phyloP scores from a whole-genome alignment of 768 basidiomycete genomes.

The Chalciporus piperatus region DNA sequence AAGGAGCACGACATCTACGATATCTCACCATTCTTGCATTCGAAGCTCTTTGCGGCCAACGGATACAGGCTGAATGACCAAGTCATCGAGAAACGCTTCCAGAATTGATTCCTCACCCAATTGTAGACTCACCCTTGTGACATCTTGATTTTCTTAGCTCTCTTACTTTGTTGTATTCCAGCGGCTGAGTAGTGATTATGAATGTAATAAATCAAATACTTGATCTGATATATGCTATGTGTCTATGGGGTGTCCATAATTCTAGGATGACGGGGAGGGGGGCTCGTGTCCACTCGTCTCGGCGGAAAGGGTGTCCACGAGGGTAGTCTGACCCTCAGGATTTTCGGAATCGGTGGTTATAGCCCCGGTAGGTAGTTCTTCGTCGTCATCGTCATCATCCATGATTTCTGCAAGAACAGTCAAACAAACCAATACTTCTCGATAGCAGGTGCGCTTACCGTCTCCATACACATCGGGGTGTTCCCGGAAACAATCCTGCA shows the following conservation, averaged over 20 bases:
- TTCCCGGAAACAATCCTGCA: slow-evolving; percentile 97
- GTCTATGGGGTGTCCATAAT: slow-evolving; percentile 19
- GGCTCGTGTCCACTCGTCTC: slow-evolving; percentile 9
- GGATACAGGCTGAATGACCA: slow-evolving; percentile 74
- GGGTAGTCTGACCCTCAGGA: slow-evolving; percentile 3
- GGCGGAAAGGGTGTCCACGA: slow-evolving; percentile 3
- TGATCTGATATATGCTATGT: slow-evolving; percentile 16
- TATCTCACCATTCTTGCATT: slow-evolving; percentile 77
- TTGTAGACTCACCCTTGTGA: slow-evolving; percentile 1
- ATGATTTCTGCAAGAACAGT: slow-evolving; percentile 52
- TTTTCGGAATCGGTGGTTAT: slow-evolving; percentile 3
- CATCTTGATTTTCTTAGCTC: slow-evolving; percentile 5
- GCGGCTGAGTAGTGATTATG: slow-evolving; percentile 31
- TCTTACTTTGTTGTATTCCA: slow-evolving; percentile 18
- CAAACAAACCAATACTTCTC: slow-evolving; percentile 1
- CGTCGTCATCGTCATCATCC: slow-evolving; percentile 64
- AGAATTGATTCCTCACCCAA: slow-evolving; percentile 24
- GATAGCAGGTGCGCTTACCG: slow-evolving; percentile 49
- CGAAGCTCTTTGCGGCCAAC: slow-evolving; percentile 81
- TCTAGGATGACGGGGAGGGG: slow-evolving; percentile 17
- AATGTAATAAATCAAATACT: slow-evolving; percentile 26
- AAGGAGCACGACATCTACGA: slow-evolving; percentile 98
- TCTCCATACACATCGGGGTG: slow-evolving; percentile 96
- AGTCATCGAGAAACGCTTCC: slow-evolving; percentile 75
- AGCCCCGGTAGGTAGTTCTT: slow-evolving; percentile 18